Evolutionary conservation across 2,329 filamentous ascomycete genomes (phyloP).

Genomic region (Aspergillus hortae): DNA sequence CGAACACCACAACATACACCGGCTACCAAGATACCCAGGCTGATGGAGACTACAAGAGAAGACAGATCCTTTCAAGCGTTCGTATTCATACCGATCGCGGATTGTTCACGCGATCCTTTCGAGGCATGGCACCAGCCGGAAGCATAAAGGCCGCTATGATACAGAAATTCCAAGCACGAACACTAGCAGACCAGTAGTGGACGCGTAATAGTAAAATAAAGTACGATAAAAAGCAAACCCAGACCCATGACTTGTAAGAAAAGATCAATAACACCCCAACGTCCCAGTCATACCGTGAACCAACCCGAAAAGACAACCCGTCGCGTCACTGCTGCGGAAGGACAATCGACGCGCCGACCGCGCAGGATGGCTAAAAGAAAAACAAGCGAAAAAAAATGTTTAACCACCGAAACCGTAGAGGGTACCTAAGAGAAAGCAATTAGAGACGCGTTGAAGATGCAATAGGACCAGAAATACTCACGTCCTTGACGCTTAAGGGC

Average conservation of each 20-base stretch:
- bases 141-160: slow-evolving; percentile 40
- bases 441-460: slow-evolving; percentile 13
- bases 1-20: too few species aligned
- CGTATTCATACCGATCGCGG: slow-evolving; percentile 37
- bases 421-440: slow-evolving; percentile 48
- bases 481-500: slow-evolving; percentile 62
- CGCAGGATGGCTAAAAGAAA: slow-evolving; percentile 31
- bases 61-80: slow-evolving; percentile 19
- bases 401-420: slow-evolving; percentile 91
- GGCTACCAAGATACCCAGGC: too few species aligned
- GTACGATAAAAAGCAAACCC: slow-evolving; percentile 39
- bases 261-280: slow-evolving; percentile 43
- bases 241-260: slow-evolving; percentile 40
- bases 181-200: slow-evolving; percentile 39
- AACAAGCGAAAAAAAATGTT: slow-evolving; percentile 35
- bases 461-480: slow-evolving; percentile 21
- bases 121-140: slow-evolving; percentile 33
- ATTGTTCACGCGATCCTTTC: slow-evolving; percentile 24
- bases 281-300: slow-evolving; percentile 44
- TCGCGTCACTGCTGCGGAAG: slow-evolving; percentile 29
- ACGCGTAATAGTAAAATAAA: slow-evolving; percentile 37
- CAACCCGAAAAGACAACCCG: slow-evolving; percentile 38
- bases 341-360: slow-evolving; percentile 29
- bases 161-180: slow-evolving; percentile 38
- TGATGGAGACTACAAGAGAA: too few species aligned